Evolutionary conservation across 2,329 filamentous ascomycete genomes (phyloP).

Genomic region (Delphinella strobiligena): DNA sequence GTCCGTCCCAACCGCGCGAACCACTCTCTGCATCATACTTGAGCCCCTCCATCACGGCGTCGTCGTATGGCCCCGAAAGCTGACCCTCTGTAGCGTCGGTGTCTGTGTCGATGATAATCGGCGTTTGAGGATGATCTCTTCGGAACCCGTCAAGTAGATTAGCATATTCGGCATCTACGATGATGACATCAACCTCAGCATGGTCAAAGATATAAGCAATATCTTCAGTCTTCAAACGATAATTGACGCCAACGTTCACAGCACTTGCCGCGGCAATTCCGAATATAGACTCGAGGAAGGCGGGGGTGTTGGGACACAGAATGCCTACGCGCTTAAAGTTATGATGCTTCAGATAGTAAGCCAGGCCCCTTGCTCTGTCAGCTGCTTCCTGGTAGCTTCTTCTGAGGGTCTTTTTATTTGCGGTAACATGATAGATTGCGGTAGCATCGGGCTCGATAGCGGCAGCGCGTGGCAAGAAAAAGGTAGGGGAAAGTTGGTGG

Average conservation of each 20-base stretch:
- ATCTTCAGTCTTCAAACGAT: conserved; percentile 69
- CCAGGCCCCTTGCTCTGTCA: conserved; percentile 74
- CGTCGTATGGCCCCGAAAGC: conserved; percentile 67
- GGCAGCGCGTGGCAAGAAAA: conserved; percentile 76
- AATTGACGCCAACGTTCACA: conserved; percentile 63
- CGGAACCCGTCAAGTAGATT: conserved; percentile 56
- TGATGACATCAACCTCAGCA: conserved; percentile 73
- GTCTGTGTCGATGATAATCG: conserved; percentile 72
- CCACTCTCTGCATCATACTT: conserved; percentile 57
- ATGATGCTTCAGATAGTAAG: conserved; percentile 72
- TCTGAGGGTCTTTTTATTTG: conserved; percentile 60
- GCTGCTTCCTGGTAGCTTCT: conserved; percentile 72
- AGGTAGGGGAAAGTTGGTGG: conserved; percentile 74
- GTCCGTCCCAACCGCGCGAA: conserved; percentile 59
- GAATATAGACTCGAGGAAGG: conserved; percentile 83
- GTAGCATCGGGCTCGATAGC: conserved; percentile 75
- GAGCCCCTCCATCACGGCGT: conserved; percentile 70
- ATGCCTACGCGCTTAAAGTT: conserved; percentile 69
- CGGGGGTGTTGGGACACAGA: conserved; percentile 82
- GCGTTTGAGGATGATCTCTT: conserved; percentile 48
- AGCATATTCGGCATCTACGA: conserved; percentile 74
- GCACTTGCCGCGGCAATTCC: conserved; percentile 73
- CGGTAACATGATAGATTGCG: conserved; percentile 76
- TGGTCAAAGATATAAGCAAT: conserved; percentile 84
- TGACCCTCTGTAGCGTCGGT: conserved; percentile 66